Evolutionary conservation across 2,329 filamentous ascomycete species (phyloP).

Genomic region (Microdochium paspali): DNA sequence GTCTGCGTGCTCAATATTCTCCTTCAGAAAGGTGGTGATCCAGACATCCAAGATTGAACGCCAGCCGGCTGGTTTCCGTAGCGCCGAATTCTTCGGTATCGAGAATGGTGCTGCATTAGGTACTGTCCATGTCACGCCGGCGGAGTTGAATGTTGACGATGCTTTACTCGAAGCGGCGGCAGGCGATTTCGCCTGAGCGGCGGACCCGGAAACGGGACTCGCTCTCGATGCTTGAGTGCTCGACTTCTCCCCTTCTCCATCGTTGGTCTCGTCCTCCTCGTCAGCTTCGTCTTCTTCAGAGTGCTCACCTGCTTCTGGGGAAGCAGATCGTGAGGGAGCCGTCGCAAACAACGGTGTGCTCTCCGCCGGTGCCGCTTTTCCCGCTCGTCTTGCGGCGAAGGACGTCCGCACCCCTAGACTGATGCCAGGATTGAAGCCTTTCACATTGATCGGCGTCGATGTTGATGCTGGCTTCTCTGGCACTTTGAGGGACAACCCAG

Average conservation of each 20-base stretch:
- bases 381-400: constrained; percentile 4
- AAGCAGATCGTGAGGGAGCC: not conserved
- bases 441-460: constrained; percentile 1
- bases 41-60: not conserved
- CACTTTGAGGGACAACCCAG: not conserved
- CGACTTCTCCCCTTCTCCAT: not conserved
- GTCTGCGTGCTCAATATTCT: not conserved
- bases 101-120: not conserved
- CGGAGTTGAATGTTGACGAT: not conserved
- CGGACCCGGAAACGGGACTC: not conserved
- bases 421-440: constrained; percentile 13
- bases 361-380: not conserved
- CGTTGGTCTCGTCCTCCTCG: not conserved
- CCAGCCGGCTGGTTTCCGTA: not conserved
- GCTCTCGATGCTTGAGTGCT: not conserved
- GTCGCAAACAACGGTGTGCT: not conserved
- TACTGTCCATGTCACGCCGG: not conserved
- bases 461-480: constrained; percentile 1
- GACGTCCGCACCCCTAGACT: constrained; percentile 10
- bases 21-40: not conserved
- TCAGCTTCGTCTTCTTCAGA: not conserved
- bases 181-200: not conserved
- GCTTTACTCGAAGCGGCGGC: not conserved
- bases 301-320: not conserved
- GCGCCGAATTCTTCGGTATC: not conserved